A percentile compares a stretch with the other conserved stretches of the same genome.
phyloP scores from a whole-genome alignment of 176 grass and related monocot genomes.

The Paspalum notatum region DNA sequence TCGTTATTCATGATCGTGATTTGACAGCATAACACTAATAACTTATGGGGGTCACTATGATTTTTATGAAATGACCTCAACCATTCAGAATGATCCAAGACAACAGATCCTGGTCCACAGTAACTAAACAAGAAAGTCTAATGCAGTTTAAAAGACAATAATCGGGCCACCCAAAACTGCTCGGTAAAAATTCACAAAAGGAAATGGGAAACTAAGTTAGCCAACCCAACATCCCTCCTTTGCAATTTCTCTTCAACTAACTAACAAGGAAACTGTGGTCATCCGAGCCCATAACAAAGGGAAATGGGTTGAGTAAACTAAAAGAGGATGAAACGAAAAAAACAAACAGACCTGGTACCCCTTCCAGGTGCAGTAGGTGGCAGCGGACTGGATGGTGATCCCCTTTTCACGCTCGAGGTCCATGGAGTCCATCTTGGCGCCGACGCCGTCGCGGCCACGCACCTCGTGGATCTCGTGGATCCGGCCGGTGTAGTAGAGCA shows the following conservation, averaged over 20 bases:
- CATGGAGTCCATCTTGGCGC: constrained; percentile 99
- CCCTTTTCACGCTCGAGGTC: constrained; percentile 97
- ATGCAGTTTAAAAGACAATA: not conserved
- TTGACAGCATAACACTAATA: constrained; percentile 2
- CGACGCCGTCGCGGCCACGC: constrained; percentile 83
- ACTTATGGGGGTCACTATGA: not conserved
- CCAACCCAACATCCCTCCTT: not conserved
- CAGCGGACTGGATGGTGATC: constrained; percentile 97
- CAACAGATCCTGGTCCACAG: not conserved
- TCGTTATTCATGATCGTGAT: not conserved
- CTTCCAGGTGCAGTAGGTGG: constrained; percentile 97
- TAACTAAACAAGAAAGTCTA: not conserved
- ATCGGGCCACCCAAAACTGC: not conserved
- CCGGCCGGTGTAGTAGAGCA: constrained; percentile 89
- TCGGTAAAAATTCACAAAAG: not conserved
- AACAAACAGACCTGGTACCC: constrained; percentile 68
- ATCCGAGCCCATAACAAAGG: not conserved
- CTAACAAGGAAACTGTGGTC: not conserved
- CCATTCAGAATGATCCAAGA: constrained; percentile 21
- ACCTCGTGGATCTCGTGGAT: constrained; percentile 99
- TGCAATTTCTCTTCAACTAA: not conserved
- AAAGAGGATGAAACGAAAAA: not conserved
- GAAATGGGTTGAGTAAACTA: not conserved
- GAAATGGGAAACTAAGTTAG: not conserved
- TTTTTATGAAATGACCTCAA: constrained; percentile 4